These are phyloP conservation scores for Hexamita inflata DNA, from an alignment of 208 protist species.

Conservation along the genomic window DNA sequence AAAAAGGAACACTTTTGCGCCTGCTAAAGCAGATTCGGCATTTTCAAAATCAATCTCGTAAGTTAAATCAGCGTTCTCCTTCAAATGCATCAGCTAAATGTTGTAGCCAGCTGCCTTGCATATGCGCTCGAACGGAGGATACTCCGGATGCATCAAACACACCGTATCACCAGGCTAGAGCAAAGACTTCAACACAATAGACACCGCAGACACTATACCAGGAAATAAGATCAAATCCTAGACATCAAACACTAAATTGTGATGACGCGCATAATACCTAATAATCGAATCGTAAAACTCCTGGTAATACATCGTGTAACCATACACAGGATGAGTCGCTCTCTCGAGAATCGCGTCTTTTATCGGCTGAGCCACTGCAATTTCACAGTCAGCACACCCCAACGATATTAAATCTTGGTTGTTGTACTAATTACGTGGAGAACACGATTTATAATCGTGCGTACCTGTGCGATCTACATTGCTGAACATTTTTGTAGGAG, in stretches of 20 bases:
- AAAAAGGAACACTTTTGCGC: neutral
- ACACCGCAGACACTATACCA: neutral
- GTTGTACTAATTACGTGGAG: neutral
- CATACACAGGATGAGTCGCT: neutral
- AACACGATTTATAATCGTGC: neutral
- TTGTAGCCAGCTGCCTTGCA: neutral
- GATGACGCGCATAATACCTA: neutral
- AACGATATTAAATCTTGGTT: neutral
- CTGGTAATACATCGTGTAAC: neutral
- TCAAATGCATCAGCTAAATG: neutral
- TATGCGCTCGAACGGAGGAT: neutral
- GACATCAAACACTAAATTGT: neutral
- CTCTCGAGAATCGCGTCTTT: neutral
- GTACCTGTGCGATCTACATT: neutral
- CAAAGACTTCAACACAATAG: neutral
- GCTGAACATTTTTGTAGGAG: no score
- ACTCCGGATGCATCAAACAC: neutral
- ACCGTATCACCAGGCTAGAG: neutral
- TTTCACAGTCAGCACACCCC: neutral
- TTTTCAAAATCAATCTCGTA: neutral
- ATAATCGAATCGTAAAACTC: neutral
- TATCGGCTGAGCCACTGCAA: neutral
- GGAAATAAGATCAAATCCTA: neutral
- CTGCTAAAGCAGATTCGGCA: neutral
- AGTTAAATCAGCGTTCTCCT: neutral